phyloP scores from a whole-genome alignment of 805 yeast genomes.

The Kockiozyma suomiensis region DNA sequence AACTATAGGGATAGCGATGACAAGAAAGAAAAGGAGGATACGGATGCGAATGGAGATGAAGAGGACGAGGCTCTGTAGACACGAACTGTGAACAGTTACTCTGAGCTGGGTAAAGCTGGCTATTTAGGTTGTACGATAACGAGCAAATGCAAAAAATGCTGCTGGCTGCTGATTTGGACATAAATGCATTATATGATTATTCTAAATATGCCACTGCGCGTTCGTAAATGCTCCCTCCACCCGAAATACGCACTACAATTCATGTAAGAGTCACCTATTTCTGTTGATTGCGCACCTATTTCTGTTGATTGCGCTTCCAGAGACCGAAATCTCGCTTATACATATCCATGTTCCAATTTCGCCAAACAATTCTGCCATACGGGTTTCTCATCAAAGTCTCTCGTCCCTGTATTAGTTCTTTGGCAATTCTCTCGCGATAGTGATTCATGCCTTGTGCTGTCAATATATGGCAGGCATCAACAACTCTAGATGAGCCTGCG shows the following conservation, averaged over 20 bases:
- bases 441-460: slow-evolving; percentile 76
- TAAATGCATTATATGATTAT: no score
- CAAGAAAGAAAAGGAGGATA: slow-evolving; percentile 28
- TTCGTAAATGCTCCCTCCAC: no score
- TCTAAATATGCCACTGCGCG: no score
- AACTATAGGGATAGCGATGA: slow-evolving; percentile 20
- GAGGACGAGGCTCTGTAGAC: slow-evolving; percentile 16
- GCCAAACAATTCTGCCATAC: slow-evolving; percentile 93
- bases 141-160: neutral
- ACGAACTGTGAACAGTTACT: no score
- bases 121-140: neutral
- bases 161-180: neutral
- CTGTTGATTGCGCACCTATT: neutral
- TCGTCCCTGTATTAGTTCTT: slow-evolving; percentile 55
- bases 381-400: slow-evolving; percentile 78
- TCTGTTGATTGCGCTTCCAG: slow-evolving; percentile 17
- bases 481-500: slow-evolving; percentile 88
- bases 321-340: slow-evolving; percentile 44
- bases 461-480: slow-evolving; percentile 73
- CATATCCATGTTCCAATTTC: slow-evolving; percentile 88
- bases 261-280: neutral
- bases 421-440: slow-evolving; percentile 85
- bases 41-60: slow-evolving; percentile 35
- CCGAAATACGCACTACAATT: no score
- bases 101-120: no score